Evolutionary conservation across 192 early-diverging fungal genomes (phyloP), one percentile per base, ranked within the genome.

Genomic region (Coemansia sp.): DNA sequence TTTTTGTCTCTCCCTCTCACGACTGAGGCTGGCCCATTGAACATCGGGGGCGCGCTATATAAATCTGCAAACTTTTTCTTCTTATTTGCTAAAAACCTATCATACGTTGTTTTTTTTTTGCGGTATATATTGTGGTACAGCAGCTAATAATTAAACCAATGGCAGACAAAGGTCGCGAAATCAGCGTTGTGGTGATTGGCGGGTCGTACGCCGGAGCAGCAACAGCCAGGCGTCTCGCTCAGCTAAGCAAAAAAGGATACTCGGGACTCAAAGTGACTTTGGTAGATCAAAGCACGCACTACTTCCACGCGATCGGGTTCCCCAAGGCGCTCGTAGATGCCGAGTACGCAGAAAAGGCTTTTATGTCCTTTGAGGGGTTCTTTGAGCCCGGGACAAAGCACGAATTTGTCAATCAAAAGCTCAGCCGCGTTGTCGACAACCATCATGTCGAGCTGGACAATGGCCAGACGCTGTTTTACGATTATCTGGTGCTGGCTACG

Each of bases 401-500:
- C 45, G 49, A 69, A 54, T 69, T 83, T 37, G 42, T 84, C 16
- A 74, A 84, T 45, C 71, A 62, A 32, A 37, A 51, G 30, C 65
- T 68, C 6, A 42, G 34, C 20, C 21, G 28, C 15, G 51, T 68
- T 15, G 46, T 52, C 6, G 65, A 75, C 17, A 58, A 62, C 23
- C 64, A 71, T 50, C 48, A 66, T 12, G 37, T 86, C 9, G 53
- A 54, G 28, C 62, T 86, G 34, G 58, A 77, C 21, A 61, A 58
- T 16, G 73, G 69, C 9, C 58, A 48, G 9, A 6, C 26, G 0
- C 67, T 84, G 36, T 55, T 59, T 42, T 86, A 60, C 51, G 80
- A 83, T 48, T 83, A 79, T 56, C 48, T 83, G 49, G 64, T 85
- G 20, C 61, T 86, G 14, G 80, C 84, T 18, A 83, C 83, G 0